A percentile compares a stretch with the other conserved stretches of the same genome.
phyloP scores from a whole-genome alignment of 2,329 filamentous ascomycete species.

The Alternaria alternata region DNA sequence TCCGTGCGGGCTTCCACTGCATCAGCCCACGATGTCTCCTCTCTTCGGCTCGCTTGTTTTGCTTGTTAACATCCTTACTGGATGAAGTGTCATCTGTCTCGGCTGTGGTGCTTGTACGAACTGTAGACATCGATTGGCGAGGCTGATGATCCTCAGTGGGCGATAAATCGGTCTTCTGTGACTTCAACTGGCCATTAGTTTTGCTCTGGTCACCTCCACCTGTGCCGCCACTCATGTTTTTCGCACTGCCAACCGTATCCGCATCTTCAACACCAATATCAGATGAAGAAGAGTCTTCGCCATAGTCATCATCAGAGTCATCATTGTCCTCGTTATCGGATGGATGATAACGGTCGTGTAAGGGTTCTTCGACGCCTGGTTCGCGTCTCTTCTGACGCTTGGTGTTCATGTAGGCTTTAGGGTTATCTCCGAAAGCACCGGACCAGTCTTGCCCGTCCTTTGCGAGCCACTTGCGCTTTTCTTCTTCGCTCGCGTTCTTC shows the following conservation, averaged over 20 bases:
- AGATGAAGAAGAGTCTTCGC: constrained; percentile 49
- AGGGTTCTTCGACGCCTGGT: constrained; percentile 61
- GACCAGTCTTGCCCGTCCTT: constrained; percentile 87
- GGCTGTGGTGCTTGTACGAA: constrained; percentile 38
- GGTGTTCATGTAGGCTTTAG: constrained; percentile 65
- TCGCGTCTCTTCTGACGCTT: constrained; percentile 64
- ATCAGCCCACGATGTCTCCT: constrained; percentile 88
- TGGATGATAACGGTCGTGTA: constrained; percentile 61
- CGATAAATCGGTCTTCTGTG: constrained; percentile 42
- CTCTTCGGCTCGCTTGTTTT: constrained; percentile 75
- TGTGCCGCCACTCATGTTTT: constrained; percentile 32
- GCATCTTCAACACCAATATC: constrained; percentile 70
- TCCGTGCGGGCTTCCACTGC: constrained; percentile 93
- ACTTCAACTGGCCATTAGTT: constrained; percentile 30
- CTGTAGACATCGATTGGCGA: constrained; percentile 39
- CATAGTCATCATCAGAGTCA: constrained; percentile 52
- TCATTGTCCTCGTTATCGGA: constrained; percentile 53
- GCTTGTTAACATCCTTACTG: constrained; percentile 68
- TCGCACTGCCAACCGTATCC: constrained; percentile 36
- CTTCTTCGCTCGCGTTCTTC: constrained; percentile 73
- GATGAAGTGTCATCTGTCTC: constrained; percentile 29
- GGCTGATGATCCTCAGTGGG: constrained; percentile 25
- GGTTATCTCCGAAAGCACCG: constrained; percentile 83
- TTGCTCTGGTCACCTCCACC: constrained; percentile 23
- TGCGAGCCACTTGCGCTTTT: constrained; percentile 79